Evolutionary conservation across 2,329 filamentous ascomycete genomes (phyloP), one percentile per base, ranked within the genome.

Genomic region (Cordyceps javanica): DNA sequence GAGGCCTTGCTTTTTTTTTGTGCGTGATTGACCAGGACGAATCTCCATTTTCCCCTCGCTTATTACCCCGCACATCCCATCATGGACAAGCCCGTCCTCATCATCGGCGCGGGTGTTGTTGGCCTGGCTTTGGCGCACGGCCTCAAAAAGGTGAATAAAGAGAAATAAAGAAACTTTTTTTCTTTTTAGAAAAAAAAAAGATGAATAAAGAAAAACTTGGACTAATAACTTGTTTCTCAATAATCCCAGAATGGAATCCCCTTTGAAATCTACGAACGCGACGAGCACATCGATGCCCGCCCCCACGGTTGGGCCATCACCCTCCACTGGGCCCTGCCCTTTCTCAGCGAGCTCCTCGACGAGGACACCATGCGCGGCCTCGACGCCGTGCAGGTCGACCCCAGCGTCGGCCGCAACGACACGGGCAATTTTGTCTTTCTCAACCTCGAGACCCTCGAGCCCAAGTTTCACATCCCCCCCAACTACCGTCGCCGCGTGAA

Each of bases 221-320:
- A n/a, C n/a, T n/a, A n/a, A n/a, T n/a, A n/a, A n/a, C n/a, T n/a
- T n/a, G n/a, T n/a, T n/a, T n/a, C n/a, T n/a, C n/a, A n/a, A n/a
- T n/a, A 8, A 13, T 23, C 30, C 34, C 14, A 71, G 69, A 64
- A 67, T 46, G 63, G 63, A 8, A 65, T 70, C 8, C 63, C 68
- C 0, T 71, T 70, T 55, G 60, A 68, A 32, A 57, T 71, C 19
- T 71, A 66, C 60, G 69, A 71, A 58, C 67, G 68, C 36, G 62
- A 68, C 64, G 62, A 62, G 21, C 60, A 67, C 48, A 61, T 67
- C 55, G 64, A 65, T 49, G 61, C 63, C 21, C 70, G 70, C 21
- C 59, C 61, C 3, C 76, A 78, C 41, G 82, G 82, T 49, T 86
- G 82, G 83, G 82, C 79, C 42, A 72, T 86, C 52, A 85, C 82